These are phyloP conservation scores for Dissophora globulifera DNA, from an alignment of 192 early-diverging fungal species.

Conservation along the genomic window DNA sequence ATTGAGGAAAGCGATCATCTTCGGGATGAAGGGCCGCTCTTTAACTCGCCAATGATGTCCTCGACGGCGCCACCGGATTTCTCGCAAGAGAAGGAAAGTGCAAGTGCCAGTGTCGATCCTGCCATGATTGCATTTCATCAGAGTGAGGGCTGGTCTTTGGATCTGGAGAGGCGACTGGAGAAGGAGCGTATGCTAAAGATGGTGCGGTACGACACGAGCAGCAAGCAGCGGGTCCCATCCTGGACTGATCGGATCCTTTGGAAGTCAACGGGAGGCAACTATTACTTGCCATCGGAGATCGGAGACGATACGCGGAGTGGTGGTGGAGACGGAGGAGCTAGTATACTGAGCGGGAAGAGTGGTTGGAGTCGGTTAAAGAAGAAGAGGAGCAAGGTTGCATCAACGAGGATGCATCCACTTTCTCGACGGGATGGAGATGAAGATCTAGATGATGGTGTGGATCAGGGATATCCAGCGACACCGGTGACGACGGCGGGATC, in stretches of 20 bases:
- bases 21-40: too few species aligned
- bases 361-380: conserved; percentile 42
- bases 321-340: neutral
- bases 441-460: neutral
- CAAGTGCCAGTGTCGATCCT: too few species aligned
- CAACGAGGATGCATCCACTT: neutral
- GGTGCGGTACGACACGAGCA: conserved; percentile 53
- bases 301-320: conserved; percentile 34
- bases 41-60: neutral
- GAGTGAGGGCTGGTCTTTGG: neutral
- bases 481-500: neutral
- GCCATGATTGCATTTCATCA: too few species aligned
- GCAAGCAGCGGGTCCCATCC: conserved; percentile 59
- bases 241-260: conserved; percentile 65
- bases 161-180: conserved; percentile 6
- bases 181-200: neutral
- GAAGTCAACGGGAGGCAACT: conserved; percentile 46
- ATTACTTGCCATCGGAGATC: conserved; percentile 37
- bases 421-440: neutral
- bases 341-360: neutral
- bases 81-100: too few species aligned
- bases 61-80: too few species aligned
- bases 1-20: too few species aligned
- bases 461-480: neutral
- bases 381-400: neutral